Base-by-base conservation (phyloP, 306 rosid genomes). In the Cicer chorassanicum region DNA sequence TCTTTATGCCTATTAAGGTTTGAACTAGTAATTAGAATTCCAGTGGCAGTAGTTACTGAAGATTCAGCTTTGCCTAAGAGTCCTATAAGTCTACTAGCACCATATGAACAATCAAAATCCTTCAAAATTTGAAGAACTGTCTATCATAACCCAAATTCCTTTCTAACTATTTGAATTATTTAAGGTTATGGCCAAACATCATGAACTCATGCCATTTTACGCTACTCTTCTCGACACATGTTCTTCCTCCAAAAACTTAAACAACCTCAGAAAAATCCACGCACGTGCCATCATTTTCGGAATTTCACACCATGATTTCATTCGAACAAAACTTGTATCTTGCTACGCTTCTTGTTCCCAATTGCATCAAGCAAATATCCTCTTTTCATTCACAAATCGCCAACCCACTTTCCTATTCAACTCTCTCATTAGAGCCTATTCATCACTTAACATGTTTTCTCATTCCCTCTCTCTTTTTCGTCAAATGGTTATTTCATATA, bases 401-500 rank as follows among this genome's bases (percentile, higher is more conserved):
- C 78, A 51, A 80, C 86, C 92, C 62, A 86, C 91, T 48, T 91
- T 86, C 55, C 89, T 91, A 36, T 91, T 81, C 64, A 91, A 91
- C 81, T 72, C 89, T 21, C 85, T 89, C 43, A 86, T 91, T 61
- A 83, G 91, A 80, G 90, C 92, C 9, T 50, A 84, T 68, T 63
- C 87, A 3, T 89, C 86, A 74, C 86, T 83, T 44, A 49, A 77
- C 21, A 18, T 81, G 0, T 91, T 91, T 80, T 51, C 84, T 9
- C 76, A 77, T 5, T 87, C 97, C 19, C 86, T 91, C 49, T 81
- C 74, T 14, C 48, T 91, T 14, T 91, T 89, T 65, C 85, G 68
- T 41, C 75, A 11, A 16, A 87, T 89, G 90, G 39, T 78, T 2
- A 39, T 78, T 56, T 42, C 77, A 3, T 4, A 10, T 21, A 89